Base-by-base conservation (phyloP, 2,329 filamentous ascomycete species). In the Calonectria ilicicola region DNA sequence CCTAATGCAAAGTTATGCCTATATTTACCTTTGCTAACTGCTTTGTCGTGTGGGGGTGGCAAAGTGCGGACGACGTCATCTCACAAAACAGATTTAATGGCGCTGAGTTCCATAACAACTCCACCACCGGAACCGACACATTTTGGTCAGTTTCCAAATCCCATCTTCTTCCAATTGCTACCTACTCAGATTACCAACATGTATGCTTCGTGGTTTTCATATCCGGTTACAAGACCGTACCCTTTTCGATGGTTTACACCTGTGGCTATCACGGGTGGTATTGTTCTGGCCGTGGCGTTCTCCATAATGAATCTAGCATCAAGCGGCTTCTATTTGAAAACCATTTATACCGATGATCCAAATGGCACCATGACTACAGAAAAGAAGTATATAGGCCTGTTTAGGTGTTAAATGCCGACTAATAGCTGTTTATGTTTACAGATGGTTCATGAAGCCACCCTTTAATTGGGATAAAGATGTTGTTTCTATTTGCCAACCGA, bases 221-320 rank as follows among this genome's bases (percentile, higher is more conserved):
- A 75, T 21, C 32, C 67, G 0, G 15, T 75, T 2, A 69, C 74
- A 0, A 66, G 62, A n/a, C 73, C 74, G 0, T 76, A 65, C 5
- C 73, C 74, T 3, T 76, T 75, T 5, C 42, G 67, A 14, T 76
- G 74, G 70, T 76, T 76, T n/a, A 72, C 73, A 1, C 67, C 70
- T 0, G 62, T 76, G 4, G 46, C 63, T 3, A 23, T 75, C 0
- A 27, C 12, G 0, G 67, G 65, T 2, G 65, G 73, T 0, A 2
- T 74, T 6, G 4, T 69, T 10, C 10, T 75, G 4, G 49, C 40
- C 0, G 67, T 67, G 0, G 0, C 73, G 1, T 76, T 75, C 17
- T 72, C 73, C 0, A 26, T 76, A 10, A 35, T 75, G 19, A 76
- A 76, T 23, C 53, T 76, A 5, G 74, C 65, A 1, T 76, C 73